Percentiles rank a stretch among this genome's conserved stretches.
phyloP scores from a whole-genome alignment of 2,329 filamentous ascomycete genomes.

The Neopestalotiopsis sp. region DNA sequence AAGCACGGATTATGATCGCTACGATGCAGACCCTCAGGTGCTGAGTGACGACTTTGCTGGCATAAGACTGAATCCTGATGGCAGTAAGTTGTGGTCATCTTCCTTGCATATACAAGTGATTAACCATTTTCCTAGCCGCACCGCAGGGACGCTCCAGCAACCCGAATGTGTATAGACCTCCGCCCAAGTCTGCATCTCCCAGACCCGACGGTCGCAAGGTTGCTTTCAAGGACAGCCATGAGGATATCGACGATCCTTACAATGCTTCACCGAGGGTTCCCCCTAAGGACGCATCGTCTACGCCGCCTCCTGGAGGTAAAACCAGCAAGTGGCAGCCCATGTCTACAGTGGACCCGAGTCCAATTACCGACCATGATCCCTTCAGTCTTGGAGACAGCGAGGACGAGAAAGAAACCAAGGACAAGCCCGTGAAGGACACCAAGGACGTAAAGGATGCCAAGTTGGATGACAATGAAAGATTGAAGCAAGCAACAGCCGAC shows the following conservation, averaged over 20 bases:
- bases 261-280: conserved; percentile 63
- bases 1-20: conserved; percentile 88
- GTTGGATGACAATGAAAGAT: conserved; percentile 61
- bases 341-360: conserved; percentile 81
- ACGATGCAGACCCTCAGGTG: conserved; percentile 92
- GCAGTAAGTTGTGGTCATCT: conserved; percentile 53
- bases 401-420: conserved; percentile 82
- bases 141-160: conserved; percentile 65
- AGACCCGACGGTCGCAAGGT: conserved; percentile 58
- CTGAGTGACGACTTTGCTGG: conserved; percentile 87
- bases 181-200: conserved; percentile 60
- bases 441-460: conserved; percentile 50
- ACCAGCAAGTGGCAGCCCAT: conserved; percentile 97
- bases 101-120: conserved; percentile 41
- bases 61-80: conserved; percentile 66
- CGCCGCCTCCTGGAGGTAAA: conserved; percentile 59
- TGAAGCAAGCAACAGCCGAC: conserved; percentile 69
- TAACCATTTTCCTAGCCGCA: conserved; percentile 49
- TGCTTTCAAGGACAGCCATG: conserved; percentile 66
- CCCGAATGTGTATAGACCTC: conserved; percentile 74
- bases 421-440: conserved; percentile 57
- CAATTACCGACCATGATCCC: conserved; percentile 89
- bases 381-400: conserved; percentile 97
- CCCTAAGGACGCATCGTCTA: conserved; percentile 53
- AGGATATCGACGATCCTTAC: conserved; percentile 83